Percentiles rank a stretch among this genome's conserved stretches.
phyloP scores from a whole-genome alignment of 805 yeast genomes.

The Wickerhamiella lipophila region DNA sequence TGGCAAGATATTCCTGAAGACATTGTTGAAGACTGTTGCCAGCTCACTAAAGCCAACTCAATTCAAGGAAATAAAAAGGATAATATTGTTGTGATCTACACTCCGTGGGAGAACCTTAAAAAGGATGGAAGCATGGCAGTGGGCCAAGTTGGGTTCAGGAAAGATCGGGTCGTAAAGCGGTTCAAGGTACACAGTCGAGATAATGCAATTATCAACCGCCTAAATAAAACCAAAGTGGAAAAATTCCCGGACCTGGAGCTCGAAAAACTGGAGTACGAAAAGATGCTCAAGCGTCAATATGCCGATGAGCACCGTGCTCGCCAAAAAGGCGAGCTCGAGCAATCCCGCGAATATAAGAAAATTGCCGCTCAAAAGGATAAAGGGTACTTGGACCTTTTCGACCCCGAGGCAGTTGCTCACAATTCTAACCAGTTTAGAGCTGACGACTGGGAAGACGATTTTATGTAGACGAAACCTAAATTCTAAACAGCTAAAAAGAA shows the following conservation, averaged over 20 bases:
- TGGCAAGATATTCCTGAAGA: constrained; percentile 41
- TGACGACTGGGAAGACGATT: constrained; percentile 48
- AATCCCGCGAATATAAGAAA: constrained; percentile 23
- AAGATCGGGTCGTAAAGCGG: constrained; percentile 41
- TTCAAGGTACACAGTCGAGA: constrained; percentile 44
- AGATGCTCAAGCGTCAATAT: constrained; percentile 25
- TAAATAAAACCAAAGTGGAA: constrained; percentile 54
- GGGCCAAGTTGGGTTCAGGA: constrained; percentile 67
- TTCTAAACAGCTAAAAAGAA: neutral
- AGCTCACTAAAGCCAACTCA: constrained; percentile 64
- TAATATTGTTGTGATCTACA: constrained; percentile 53
- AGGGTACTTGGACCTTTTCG: constrained; percentile 38
- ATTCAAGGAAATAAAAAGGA: constrained; percentile 61
- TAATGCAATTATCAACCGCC: constrained; percentile 45
- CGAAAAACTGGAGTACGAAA: constrained; percentile 33
- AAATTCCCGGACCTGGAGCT: constrained; percentile 36
- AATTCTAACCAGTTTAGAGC: constrained; percentile 37
- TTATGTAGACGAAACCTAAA: constrained; percentile 31
- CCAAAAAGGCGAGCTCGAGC: constrained; percentile 32
- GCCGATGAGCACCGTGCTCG: constrained; percentile 29
- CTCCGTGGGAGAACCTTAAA: constrained; percentile 59
- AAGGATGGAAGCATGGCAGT: constrained; percentile 61
- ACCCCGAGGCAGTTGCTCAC: constrained; percentile 35
- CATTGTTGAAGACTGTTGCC: constrained; percentile 48
- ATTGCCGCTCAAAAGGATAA: constrained; percentile 30